Evolutionary conservation across 495 filamentous ascomycete species (phyloP), one percentile per base, ranked within the genome.

Genomic region (Penicillium ochrochloron): DNA sequence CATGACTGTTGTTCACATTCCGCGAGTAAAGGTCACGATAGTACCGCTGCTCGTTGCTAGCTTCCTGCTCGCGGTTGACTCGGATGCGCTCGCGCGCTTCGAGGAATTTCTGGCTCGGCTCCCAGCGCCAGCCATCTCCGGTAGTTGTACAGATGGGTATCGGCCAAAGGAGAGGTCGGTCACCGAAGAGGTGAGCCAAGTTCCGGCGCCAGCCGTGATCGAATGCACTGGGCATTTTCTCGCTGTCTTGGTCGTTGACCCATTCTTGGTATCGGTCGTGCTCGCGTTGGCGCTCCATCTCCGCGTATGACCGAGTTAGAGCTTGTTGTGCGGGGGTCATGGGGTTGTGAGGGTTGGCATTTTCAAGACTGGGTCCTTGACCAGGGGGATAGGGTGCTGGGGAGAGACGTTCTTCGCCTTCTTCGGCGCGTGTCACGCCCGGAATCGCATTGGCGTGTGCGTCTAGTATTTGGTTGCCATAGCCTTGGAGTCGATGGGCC

Each of bases 111-210:
- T 79, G 76, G 44, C 87, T 96, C 1, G 93, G 85, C 70, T 97
- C 93, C 95, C 95, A 99, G 67, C 77, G 85, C 93, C 93, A 98
- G n/a, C 95, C 95, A 72, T 99, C 92, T 11, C 94, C 94, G 0
- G 85, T 89, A 0, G 92, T 94, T 59, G 88, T 96, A 74, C 87
- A 87, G 17, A 97, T 75, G 0, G 95, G 96, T n/a, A 97, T 66
- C 3, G 77, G 70, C 94, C 95, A 97, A 6, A 92, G 79, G 34
- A 85, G 75, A 12, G 87, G 86, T 0, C 78, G 83, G 2, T 85
- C 77, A 1, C 95, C 95, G 65, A 99, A 96, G 12, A 99, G 82
- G 72, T 95, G 89, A 4, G 79, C 65, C n/a, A 98, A 78, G 69
- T 99, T 99, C 14, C 83, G 83, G 37, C 81, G 82, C 80, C 87